Evolutionary conservation across 2,329 filamentous ascomycete genomes (phyloP), one percentile per base, ranked within the genome.

Genomic region (Zasmidium angulare): DNA sequence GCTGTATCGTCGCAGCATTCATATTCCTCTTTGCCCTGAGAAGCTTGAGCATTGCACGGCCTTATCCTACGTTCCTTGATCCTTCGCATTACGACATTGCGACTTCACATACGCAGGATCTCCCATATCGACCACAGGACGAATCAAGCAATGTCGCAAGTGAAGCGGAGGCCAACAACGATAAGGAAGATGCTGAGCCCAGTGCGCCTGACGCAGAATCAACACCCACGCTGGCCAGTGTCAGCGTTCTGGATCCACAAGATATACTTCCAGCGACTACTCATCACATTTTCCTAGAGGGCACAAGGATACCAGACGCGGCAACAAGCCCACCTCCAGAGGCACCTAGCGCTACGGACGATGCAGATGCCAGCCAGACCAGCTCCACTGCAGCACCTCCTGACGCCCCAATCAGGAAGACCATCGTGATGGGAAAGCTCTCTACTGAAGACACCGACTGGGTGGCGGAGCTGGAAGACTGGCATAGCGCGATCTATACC

Each of bases 401-500:
- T 1, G 24, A 22, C 2, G 36, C 31, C 1, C 9, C n/a, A 24
- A 46, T 58, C n/a, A n/a, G 48, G 46, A 69, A 69, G 74, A 72
- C 60, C 17, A 59, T 73, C 3, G 69, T 73, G 14, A 77, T 81
- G 72, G 79, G 78, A 17, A 78, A 72, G 60, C 58, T 79, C 14
- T 69, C 75, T 43, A 72, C 71, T 24, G 79, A 82, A 60, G 69
- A 77, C 58, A 77, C 77, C 6, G 66, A 73, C 19, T 82, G 80
- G 80, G 76, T 82, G 1, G 63, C 69, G 14, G 63, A 75, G 31
- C 72, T 82, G n/a, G 74, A 77, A 1, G 77, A 80, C 64, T 81
- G 79, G 79, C 72, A 80, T 67, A 70, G 71, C 23, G 77, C 76
- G 14, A 78, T 81, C 53, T 81, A 78, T 68, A 71, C 69, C 58